A percentile compares a stretch with the other conserved stretches of the same genome.
phyloP scores from a whole-genome alignment of 106 monocot species.

The Hemerocallis citrina region DNA sequence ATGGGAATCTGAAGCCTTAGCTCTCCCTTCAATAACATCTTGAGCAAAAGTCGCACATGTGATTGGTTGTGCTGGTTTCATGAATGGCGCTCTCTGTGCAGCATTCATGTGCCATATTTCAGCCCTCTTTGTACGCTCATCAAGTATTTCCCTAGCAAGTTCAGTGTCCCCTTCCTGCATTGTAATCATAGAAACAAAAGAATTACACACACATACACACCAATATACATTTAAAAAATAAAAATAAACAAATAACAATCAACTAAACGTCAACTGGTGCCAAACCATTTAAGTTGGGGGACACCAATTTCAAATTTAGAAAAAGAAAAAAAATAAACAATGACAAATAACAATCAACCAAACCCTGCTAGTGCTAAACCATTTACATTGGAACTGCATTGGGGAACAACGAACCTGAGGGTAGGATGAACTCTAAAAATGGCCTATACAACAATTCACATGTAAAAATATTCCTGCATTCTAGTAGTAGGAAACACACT shows the following conservation, averaged over 20 bases:
- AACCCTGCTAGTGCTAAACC: too few species aligned
- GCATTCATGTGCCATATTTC: slow-evolving; percentile 74
- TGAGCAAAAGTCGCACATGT: slow-evolving; percentile 97
- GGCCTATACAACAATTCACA: too few species aligned
- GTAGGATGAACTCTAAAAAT: too few species aligned
- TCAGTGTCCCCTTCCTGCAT: slow-evolving; percentile 63
- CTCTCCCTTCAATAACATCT: slow-evolving; percentile 97
- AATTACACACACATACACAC: too few species aligned
- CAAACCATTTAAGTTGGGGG: too few species aligned
- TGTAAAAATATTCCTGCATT: too few species aligned
- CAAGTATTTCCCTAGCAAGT: slow-evolving; percentile 61
- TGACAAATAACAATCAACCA: too few species aligned
- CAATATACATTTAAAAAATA: not conserved
- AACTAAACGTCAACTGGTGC: not conserved
- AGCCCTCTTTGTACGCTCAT: slow-evolving; percentile 59
- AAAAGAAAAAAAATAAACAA: too few species aligned
- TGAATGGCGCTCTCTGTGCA: slow-evolving; percentile 40
- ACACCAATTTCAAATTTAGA: too few species aligned
- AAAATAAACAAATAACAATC: not conserved
- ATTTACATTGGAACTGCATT: too few species aligned
- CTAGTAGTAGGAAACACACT: too few species aligned
- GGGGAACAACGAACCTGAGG: too few species aligned
- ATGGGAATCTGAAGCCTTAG: slow-evolving; percentile 58
- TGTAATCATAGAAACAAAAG: not conserved
- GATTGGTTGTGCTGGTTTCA: slow-evolving; percentile 75